A percentile compares a stretch with the other conserved stretches of the same genome.
Conservation (phyloP, 495 filamentous ascomycete species). For the Penicillium pancosmium region DNA sequence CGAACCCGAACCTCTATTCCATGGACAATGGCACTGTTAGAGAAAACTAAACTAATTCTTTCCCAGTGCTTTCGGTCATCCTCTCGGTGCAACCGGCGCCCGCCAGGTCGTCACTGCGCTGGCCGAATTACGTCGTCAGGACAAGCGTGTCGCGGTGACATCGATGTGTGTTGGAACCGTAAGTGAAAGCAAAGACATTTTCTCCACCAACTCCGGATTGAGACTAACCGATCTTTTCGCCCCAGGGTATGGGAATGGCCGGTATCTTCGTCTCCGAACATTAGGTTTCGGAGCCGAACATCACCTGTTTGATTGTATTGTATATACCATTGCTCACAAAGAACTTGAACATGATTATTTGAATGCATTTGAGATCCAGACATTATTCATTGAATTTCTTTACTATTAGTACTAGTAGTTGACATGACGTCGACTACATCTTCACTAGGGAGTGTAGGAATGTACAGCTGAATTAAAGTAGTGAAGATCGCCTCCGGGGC, state of each 20-base stretch:
- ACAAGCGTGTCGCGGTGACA: constrained; percentile 79
- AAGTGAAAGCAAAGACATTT: constrained; percentile 18
- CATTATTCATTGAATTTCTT: not conserved
- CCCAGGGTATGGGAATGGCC: constrained; percentile 58
- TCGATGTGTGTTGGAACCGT: constrained; percentile 88
- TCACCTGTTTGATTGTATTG: constrained; percentile 2
- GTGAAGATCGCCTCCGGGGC: too few species aligned
- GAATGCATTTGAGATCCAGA: not conserved
- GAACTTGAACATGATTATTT: not conserved
- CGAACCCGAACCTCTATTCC: not conserved
- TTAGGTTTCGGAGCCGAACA: constrained; percentile 18
- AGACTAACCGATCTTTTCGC: constrained; percentile 17
- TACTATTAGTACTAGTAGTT: too few species aligned
- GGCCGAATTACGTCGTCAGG: constrained; percentile 72
- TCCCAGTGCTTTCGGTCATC: constrained; percentile 72
- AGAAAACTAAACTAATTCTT: constrained; percentile 6
- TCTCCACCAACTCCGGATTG: not conserved
- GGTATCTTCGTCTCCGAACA: constrained; percentile 57
- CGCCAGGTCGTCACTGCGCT: constrained; percentile 84
- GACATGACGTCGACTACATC: too few species aligned
- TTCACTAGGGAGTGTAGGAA: too few species aligned
- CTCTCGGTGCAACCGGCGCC: constrained; percentile 76
- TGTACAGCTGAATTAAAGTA: too few species aligned
- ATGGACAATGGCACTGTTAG: not conserved
- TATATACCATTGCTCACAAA: constrained; percentile 12